phyloP scores from a whole-genome alignment of 2,329 filamentous ascomycete species.

The Hypoxylon sp. region DNA sequence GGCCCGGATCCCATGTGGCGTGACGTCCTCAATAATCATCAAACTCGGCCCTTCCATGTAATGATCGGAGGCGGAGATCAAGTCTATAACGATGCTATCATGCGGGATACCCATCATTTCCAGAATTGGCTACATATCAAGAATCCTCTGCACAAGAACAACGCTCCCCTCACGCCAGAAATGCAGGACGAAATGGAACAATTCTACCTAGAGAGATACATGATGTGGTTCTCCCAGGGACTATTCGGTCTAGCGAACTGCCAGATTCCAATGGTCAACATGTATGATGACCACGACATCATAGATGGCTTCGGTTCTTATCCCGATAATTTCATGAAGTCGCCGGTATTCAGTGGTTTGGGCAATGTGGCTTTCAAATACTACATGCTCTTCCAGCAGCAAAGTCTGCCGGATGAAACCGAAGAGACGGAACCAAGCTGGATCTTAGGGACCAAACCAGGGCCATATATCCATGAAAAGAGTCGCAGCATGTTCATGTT shows the following conservation, averaged over 20 bases:
- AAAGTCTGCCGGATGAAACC: slow-evolving; percentile 85
- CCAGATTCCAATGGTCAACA: slow-evolving; percentile 98
- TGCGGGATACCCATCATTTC: slow-evolving; percentile 81
- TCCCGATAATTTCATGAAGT: slow-evolving; percentile 89
- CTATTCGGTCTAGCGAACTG: slow-evolving; percentile 92
- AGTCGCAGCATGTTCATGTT: slow-evolving; percentile 90
- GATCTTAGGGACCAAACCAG: slow-evolving; percentile 82
- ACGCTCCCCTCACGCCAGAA: slow-evolving; percentile 79
- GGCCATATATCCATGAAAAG: slow-evolving; percentile 89
- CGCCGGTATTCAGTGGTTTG: slow-evolving; percentile 88
- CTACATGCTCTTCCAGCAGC: slow-evolving; percentile 98
- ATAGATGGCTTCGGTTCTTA: slow-evolving; percentile 96
- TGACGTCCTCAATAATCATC: slow-evolving; percentile 92
- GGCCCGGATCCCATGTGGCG: slow-evolving; percentile 98
- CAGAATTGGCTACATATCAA: slow-evolving; percentile 86
- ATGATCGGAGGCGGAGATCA: slow-evolving; percentile 99
- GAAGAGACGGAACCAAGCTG: slow-evolving; percentile 90
- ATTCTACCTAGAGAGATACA: slow-evolving; percentile 91
- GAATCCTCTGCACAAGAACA: slow-evolving; percentile 83
- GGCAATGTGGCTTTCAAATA: slow-evolving; percentile 97
- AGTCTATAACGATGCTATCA: slow-evolving; percentile 92
- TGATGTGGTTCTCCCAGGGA: slow-evolving; percentile 96
- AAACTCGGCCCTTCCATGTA: slow-evolving; percentile 92
- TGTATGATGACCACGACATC: slow-evolving; percentile 95
- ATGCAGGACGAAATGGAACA: slow-evolving; percentile 90